Conservation (phyloP, 495 filamentous ascomycete species). For the Penicillium paradoxum region DNA sequence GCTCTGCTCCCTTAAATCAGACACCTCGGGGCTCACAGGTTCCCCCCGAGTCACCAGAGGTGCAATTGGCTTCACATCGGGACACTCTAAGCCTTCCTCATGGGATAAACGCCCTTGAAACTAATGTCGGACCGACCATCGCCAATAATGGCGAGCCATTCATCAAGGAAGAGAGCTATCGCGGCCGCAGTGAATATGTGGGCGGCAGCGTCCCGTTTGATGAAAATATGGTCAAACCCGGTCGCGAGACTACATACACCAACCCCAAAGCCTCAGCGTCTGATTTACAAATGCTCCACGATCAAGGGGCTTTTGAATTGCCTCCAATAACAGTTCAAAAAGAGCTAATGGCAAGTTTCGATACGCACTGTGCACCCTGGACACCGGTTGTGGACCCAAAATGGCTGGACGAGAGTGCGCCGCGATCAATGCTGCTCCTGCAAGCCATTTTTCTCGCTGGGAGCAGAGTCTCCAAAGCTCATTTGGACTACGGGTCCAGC, state of each 20-base stretch:
- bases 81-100: conserved; percentile 3
- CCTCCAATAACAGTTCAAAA: conserved; percentile 23
- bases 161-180: conserved; percentile 30
- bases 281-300: conserved; percentile 25
- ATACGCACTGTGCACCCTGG: conserved; percentile 25
- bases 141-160: conserved; percentile 15
- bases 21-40: conserved; percentile 18
- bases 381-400: conserved; percentile 26
- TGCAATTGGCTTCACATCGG: not conserved
- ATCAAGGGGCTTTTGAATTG: conserved; percentile 27
- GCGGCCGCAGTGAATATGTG: conserved; percentile 27
- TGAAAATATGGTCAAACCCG: conserved; percentile 31
- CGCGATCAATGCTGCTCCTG: conserved; percentile 25
- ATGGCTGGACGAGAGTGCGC: conserved; percentile 21
- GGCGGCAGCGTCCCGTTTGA: conserved; percentile 29
- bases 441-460: conserved; percentile 27
- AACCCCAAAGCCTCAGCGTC: conserved; percentile 21
- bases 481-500: conserved; percentile 26
- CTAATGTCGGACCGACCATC: not conserved
- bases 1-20: conserved; percentile 17
- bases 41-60: conserved; percentile 12
- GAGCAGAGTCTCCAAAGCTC: conserved; percentile 25
- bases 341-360: conserved; percentile 24
- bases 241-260: conserved; percentile 25
- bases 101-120: not conserved